These are phyloP conservation scores for Sarocladium brachiariae DNA, from an alignment of 2,329 filamentous ascomycete genomes.

Conservation along the genomic window DNA sequence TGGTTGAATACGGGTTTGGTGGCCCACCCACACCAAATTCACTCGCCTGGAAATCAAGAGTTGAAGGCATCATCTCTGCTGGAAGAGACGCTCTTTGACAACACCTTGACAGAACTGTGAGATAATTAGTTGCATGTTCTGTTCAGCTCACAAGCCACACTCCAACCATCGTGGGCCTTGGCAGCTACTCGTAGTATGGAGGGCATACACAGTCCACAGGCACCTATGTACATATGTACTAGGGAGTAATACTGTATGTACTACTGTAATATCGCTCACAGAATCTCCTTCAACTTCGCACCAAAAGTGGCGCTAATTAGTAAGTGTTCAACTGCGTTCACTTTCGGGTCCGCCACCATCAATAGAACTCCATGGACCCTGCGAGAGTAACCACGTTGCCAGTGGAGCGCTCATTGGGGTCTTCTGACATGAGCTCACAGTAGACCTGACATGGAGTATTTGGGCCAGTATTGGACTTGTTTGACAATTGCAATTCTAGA, in stretches of 20 bases:
- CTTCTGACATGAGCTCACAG: too few relatives aligned
- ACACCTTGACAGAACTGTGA: background rate
- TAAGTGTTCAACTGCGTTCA: background rate
- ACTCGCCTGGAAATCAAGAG: too few relatives aligned
- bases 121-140: background rate
- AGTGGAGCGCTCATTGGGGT: background rate
- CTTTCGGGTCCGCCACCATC: background rate
- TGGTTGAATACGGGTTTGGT: conserved; percentile 1
- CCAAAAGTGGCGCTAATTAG: background rate
- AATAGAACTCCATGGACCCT: background rate
- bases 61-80: background rate
- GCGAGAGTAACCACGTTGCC: background rate
- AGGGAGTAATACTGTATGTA: too few relatives aligned
- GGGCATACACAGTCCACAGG: too few relatives aligned
- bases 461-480: too few relatives aligned
- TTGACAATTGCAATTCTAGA: too few relatives aligned
- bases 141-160: background rate
- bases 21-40: conserved; percentile 1
- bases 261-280: too few relatives aligned
- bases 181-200: background rate
- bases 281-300: background rate
- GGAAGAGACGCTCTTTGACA: background rate
- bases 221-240: too few relatives aligned
- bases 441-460: too few relatives aligned
- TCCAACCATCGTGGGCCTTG: background rate